A percentile compares a stretch with the other conserved stretches of the same genome.
Evolutionary conservation across 2,329 filamentous ascomycete genomes (phyloP).

Genomic region (Ustulina deusta): DNA sequence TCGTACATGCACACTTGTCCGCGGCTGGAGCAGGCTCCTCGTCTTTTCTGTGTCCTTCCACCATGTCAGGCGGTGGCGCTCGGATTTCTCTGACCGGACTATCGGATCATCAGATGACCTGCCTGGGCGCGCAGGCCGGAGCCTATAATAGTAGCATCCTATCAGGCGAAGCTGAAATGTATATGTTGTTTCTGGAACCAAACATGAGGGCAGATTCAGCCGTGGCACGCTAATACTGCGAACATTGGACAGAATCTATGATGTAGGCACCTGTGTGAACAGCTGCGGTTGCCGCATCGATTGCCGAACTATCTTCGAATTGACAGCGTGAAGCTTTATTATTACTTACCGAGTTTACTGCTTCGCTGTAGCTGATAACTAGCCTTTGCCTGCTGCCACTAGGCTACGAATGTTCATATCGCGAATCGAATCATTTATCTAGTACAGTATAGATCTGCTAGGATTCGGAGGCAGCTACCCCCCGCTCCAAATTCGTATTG

Average conservation of each 20-base stretch:
- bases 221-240: background rate
- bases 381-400: background rate
- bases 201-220: background rate
- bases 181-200: constrained; percentile 22
- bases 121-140: constrained; percentile 9
- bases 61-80: constrained; percentile 26
- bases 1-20: constrained; percentile 32
- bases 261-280: too few relatives aligned
- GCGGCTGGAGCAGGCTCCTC: constrained; percentile 34
- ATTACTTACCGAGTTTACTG: background rate
- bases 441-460: constrained; percentile 12
- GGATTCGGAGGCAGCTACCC: constrained; percentile 25
- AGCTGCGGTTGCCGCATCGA: too few relatives aligned
- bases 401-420: background rate
- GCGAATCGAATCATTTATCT: constrained; percentile 13
- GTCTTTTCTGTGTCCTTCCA: constrained; percentile 16
- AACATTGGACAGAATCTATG: background rate
- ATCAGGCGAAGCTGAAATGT: constrained; percentile 29
- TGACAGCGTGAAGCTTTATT: background rate
- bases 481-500: constrained; percentile 24
- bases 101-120: constrained; percentile 34
- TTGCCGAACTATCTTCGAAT: constrained; percentile 11
- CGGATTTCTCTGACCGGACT: constrained; percentile 28
- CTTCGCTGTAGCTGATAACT: background rate
- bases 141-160: constrained; percentile 12